phyloP scores from a whole-genome alignment of 2,329 filamentous ascomycete species.

The Xylaria multiplex region DNA sequence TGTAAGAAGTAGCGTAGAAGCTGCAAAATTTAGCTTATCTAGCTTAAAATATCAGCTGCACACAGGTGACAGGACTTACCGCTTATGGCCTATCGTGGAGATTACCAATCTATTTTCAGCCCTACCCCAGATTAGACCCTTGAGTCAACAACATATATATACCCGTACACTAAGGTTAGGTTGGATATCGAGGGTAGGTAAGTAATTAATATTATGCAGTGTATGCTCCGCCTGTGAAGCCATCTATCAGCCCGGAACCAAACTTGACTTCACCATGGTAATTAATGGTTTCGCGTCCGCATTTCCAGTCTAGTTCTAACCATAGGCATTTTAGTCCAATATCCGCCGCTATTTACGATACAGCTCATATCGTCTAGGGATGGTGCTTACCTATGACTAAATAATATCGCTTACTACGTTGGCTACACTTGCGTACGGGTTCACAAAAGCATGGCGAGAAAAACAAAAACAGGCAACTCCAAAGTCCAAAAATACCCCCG shows the following conservation, averaged over 20 bases:
- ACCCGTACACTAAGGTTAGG: not conserved
- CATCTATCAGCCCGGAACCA: conserved; percentile 11
- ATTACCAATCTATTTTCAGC: conserved; percentile 35
- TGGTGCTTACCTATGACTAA: conserved; percentile 9
- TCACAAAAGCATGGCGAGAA: not conserved
- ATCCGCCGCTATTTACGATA: not conserved
- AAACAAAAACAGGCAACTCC: not conserved
- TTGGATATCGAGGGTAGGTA: not conserved
- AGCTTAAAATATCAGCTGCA: not conserved
- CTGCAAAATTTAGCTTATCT: not conserved
- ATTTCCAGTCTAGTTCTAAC: conserved; percentile 3
- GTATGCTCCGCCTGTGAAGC: conserved; percentile 15
- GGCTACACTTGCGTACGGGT: not conserved
- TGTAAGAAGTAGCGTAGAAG: no score
- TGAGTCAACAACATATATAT: not conserved
- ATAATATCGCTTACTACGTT: conserved; percentile 28
- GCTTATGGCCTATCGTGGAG: conserved; percentile 18
- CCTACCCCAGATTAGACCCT: conserved; percentile 30
- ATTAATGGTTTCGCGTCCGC: conserved; percentile 1
- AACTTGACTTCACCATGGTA: conserved; percentile 8
- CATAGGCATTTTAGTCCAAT: not conserved
- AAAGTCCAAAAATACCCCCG: not conserved
- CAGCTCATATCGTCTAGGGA: not conserved
- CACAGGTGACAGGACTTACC: conserved; percentile 13
- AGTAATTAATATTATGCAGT: not conserved